Evolutionary conservation across 306 rosid species (phyloP).

Genomic region (Gastrolobium villosum): DNA sequence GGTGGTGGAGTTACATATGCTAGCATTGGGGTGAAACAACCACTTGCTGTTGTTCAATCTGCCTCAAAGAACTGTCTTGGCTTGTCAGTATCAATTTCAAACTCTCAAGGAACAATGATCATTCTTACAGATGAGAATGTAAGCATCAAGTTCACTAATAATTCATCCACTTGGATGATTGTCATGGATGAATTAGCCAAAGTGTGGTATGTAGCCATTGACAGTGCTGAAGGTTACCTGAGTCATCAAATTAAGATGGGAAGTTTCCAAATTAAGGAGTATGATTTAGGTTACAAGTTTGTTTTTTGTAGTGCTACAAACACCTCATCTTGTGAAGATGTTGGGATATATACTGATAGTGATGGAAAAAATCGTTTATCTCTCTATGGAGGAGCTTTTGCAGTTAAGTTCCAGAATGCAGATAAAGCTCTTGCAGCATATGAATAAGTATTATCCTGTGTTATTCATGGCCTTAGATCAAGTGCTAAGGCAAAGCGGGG

Average conservation of each 20-base stretch:
- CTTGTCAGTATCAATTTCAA: conserved; percentile 2
- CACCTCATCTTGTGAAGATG: conserved; percentile 16
- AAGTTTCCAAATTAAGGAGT: not conserved
- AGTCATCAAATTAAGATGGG: not conserved
- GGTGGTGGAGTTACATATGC: too few relatives aligned
- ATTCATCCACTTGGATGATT: not conserved
- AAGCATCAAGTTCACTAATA: not conserved
- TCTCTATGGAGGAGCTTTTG: not conserved
- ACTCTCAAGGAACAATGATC: not conserved
- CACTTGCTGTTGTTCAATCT: conserved; percentile 2
- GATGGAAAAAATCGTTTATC: conserved; percentile 1
- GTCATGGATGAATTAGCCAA: conserved; percentile 14
- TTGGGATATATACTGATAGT: conserved; percentile 14
- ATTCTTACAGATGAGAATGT: not conserved
- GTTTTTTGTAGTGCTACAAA: not conserved
- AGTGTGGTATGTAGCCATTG: conserved; percentile 23
- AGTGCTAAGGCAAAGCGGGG: not conserved
- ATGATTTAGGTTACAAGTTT: not conserved
- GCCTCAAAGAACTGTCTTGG: not conserved
- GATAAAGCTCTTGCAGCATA: not conserved
- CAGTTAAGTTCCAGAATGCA: conserved; percentile 11
- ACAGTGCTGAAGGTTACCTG: not conserved
- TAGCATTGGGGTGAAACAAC: too few relatives aligned
- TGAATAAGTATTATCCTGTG: not conserved
- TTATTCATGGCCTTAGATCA: not conserved